phyloP scores from a whole-genome alignment of 768 basidiomycete species.

The Hygrocybe punicea region DNA sequence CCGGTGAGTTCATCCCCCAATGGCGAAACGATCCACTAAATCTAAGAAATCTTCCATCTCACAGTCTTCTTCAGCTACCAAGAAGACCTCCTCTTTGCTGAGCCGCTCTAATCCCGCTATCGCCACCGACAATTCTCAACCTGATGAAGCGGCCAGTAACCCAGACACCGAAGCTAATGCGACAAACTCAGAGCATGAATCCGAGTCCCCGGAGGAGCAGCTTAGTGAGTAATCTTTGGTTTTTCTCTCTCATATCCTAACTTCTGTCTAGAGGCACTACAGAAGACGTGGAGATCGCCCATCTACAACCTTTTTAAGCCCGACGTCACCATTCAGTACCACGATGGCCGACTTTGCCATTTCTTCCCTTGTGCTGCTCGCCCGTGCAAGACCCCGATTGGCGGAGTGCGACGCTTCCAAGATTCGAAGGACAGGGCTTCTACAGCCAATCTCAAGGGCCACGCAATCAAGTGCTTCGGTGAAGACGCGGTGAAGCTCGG shows the following conservation, averaged over 20 bases:
- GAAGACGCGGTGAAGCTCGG: conserved; percentile 23
- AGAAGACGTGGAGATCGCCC: conserved; percentile 25
- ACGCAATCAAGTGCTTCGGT: conserved; percentile 31
- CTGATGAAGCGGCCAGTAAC: no score
- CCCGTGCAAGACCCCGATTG: conserved; percentile 14
- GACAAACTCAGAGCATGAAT: background rate
- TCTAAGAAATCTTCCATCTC: no score
- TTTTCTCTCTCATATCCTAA: background rate
- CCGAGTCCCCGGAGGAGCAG: background rate
- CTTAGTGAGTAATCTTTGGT: background rate
- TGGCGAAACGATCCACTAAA: no score
- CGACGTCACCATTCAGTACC: conserved; percentile 15
- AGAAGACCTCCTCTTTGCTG: no score
- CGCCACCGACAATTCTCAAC: no score
- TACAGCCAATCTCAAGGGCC: conserved; percentile 29
- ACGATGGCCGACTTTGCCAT: conserved; percentile 16
- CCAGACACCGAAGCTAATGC: background rate
- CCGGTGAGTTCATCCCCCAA: no score
- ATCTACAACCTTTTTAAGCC: conserved; percentile 29
- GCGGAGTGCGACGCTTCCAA: conserved; percentile 15
- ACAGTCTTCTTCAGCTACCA: no score
- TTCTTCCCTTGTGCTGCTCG: conserved; percentile 23
- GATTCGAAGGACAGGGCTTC: conserved; percentile 23
- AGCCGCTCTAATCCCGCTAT: no score
- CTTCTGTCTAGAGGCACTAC: conserved; percentile 12